Base-by-base conservation (phyloP, 2,329 filamentous ascomycete species). In the Elsinoe arachidis region DNA sequence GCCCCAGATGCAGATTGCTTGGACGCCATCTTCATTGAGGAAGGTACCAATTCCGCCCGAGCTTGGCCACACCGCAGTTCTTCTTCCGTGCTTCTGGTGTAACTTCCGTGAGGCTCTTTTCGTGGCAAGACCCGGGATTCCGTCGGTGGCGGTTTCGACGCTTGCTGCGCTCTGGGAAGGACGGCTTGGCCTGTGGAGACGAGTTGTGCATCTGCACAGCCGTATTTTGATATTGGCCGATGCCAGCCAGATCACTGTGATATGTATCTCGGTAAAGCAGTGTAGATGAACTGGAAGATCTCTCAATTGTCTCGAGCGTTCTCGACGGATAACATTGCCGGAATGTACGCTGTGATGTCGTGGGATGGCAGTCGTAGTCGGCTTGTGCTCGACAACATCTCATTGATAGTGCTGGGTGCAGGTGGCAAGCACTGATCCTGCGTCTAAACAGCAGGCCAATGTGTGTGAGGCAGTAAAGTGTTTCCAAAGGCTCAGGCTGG, bases 1-100 rank as follows among this genome's bases (percentile, higher is more conserved):
- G 49, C 15, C 38, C 34, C 49, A 53, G 38, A 38, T 14, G 33
- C 26, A 53, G 35, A 39, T 37, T 53, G 33, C 35, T 53, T 37
- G 49, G 49, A 39, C 49, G 49, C 49, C 49, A 53, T 17, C 35
- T 53, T 53, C 49, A n/a, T 53, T 53, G 49, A 53, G 49, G 49
- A 53, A 53, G 49, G 49, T 53, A 34, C 21, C 46, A 53, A 37
- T 35, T 37, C 34, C 10, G 12, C 14, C 34, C 49, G 49, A 37
- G 49, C 49, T 53, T 53, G 49, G 49, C 19, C 49, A 53, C 38
- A 34, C 34, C n/a, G 30, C 47, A 21, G 4, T 19, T 21, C 2
- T 52, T 39, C 35, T 53, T 53, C n/a, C 35, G 49, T 53, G 49
- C 49, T 53, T 37, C 49, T 53, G 35, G 15, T 23, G 49, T 37